Evolutionary conservation across 805 yeast species (phyloP).

Genomic region (Yamadazyma kitorensis): DNA sequence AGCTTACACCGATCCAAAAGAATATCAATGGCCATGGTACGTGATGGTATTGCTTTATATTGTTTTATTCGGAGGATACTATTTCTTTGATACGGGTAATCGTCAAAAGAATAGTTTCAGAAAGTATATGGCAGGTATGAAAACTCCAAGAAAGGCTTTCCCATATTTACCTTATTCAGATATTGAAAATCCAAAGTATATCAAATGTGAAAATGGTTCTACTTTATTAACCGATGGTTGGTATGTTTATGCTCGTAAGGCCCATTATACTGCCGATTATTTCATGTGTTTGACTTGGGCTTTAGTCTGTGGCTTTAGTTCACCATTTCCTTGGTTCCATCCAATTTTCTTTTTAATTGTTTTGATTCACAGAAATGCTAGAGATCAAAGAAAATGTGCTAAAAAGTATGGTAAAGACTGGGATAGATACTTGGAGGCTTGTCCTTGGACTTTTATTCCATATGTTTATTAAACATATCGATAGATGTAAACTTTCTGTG

Average conservation of each 20-base stretch:
- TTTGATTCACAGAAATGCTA: conserved; percentile 79
- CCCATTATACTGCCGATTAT: conserved; percentile 94
- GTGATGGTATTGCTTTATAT: conserved; percentile 59
- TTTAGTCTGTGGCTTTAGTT: conserved; percentile 78
- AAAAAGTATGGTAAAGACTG: conserved; percentile 93
- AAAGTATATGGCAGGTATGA: conserved; percentile 77
- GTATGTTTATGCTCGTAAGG: conserved; percentile 90
- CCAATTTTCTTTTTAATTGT: conserved; percentile 88
- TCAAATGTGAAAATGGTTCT: conserved; percentile 83
- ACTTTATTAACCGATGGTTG: conserved; percentile 88
- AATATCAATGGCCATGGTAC: conserved; percentile 67
- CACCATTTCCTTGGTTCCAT: conserved; percentile 95
- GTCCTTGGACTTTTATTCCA: conserved; percentile 93
- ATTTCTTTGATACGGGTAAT: conserved; percentile 91
- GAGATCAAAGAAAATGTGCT: conserved; percentile 84
- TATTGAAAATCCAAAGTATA: conserved; percentile 78
- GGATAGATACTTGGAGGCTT: conserved; percentile 78
- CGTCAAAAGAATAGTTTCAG: conserved; percentile 95
- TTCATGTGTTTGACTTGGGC: conserved; percentile 90
- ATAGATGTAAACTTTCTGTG: neutral
- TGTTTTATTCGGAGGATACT: conserved; percentile 68
- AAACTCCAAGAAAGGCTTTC: conserved; percentile 75
- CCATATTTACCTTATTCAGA: conserved; percentile 88
- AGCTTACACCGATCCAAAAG: conserved; percentile 78
- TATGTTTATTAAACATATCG: conserved; percentile 53